A percentile compares a stretch with the other conserved stretches of the same genome.
phyloP scores from a whole-genome alignment of 768 basidiomycete species.

The Rhodotorula babjevae region DNA sequence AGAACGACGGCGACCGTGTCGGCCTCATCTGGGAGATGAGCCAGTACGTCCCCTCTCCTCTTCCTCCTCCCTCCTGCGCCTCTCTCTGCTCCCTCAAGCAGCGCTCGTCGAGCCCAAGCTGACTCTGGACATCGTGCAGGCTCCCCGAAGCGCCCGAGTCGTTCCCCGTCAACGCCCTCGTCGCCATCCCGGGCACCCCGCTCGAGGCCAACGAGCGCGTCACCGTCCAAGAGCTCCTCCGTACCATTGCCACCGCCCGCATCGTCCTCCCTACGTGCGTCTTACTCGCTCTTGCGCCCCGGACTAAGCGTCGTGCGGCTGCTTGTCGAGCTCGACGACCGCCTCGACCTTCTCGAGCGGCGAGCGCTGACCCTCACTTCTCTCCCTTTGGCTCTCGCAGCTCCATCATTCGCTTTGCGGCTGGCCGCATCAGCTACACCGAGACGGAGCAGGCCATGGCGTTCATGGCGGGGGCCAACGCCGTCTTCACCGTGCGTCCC shows the following conservation, averaged over 20 bases:
- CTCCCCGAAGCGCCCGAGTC: slow-evolving; percentile 97
- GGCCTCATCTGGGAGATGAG: slow-evolving; percentile 91
- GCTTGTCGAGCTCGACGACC: not conserved
- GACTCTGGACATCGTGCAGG: slow-evolving; percentile 50
- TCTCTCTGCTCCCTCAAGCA: not conserved
- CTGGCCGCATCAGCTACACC: slow-evolving; percentile 78
- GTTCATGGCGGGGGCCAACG: slow-evolving; percentile 98
- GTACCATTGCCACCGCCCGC: slow-evolving; percentile 91
- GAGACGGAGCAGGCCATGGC: slow-evolving; percentile 96
- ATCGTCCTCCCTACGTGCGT: slow-evolving; percentile 72
- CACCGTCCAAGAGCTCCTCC: slow-evolving; percentile 72
- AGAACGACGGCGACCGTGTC: slow-evolving; percentile 80
- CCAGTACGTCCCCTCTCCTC: slow-evolving; percentile 56
- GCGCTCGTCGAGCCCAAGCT: too few species aligned
- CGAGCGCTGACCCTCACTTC: not conserved
- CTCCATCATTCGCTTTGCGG: slow-evolving; percentile 90
- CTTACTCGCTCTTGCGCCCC: not conserved
- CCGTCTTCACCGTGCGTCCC: slow-evolving; percentile 74
- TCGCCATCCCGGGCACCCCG: slow-evolving; percentile 91
- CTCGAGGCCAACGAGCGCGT: slow-evolving; percentile 87
- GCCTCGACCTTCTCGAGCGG: not conserved
- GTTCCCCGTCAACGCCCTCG: slow-evolving; percentile 95
- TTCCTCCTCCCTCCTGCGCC: too few species aligned
- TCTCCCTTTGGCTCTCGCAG: not conserved
- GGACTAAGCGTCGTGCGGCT: not conserved